Evolutionary conservation across 2,329 filamentous ascomycete genomes (phyloP).

Genomic region (Phaeosphaeriaceae sp.): DNA sequence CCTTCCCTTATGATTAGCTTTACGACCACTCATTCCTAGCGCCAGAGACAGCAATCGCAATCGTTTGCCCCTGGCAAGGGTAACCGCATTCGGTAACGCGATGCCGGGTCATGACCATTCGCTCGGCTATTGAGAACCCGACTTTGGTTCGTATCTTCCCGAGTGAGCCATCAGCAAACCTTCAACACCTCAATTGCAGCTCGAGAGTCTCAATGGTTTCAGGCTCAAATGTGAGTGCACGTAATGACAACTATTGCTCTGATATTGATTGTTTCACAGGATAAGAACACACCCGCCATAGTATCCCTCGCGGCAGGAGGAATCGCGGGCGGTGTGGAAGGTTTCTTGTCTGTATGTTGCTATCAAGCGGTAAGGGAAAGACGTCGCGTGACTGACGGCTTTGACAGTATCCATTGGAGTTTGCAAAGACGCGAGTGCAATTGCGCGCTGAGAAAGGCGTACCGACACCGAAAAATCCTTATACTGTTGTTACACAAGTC

Average conservation of each 20-base stretch:
- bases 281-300: constrained; percentile 47
- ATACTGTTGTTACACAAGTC: constrained; percentile 64
- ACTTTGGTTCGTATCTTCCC: constrained; percentile 15
- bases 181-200: constrained; percentile 17
- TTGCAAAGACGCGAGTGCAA: constrained; percentile 71
- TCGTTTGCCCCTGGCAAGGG: neutral
- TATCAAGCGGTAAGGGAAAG: neutral
- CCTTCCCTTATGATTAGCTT: neutral
- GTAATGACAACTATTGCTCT: neutral
- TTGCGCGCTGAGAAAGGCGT: constrained; percentile 56
- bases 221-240: constrained; percentile 32
- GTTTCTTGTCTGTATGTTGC: constrained; percentile 42
- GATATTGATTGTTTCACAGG: constrained; percentile 26
- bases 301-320: constrained; percentile 49
- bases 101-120: constrained; percentile 14
- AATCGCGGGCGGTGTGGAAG: constrained; percentile 50
- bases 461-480: constrained; percentile 63
- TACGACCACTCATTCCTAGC: neutral
- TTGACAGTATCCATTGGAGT: constrained; percentile 68
- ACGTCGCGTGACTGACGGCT: constrained; percentile 16
- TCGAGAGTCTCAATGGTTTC: constrained; percentile 37
- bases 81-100: neutral
- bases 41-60: neutral
- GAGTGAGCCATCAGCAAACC: constrained; percentile 15
- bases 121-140: constrained; percentile 25